Evolutionary conservation across 345 rosid species (phyloP).

Genomic region (Melastoma malabathricum): DNA sequence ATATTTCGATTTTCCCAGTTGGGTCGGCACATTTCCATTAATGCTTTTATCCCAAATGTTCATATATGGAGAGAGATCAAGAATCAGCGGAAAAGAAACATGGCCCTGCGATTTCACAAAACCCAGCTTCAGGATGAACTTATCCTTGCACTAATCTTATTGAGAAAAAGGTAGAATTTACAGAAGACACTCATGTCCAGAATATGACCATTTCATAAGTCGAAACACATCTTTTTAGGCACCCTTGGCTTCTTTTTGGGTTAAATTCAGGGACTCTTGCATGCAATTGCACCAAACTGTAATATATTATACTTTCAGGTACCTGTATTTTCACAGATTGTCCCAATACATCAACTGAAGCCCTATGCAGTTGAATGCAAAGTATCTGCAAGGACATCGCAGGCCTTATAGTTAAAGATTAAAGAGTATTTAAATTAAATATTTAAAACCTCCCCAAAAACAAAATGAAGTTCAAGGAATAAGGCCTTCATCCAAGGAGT

Average conservation of each 20-base stretch:
- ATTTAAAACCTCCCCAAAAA: not conserved
- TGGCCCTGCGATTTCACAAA: constrained; percentile 35
- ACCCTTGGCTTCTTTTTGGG: not conserved
- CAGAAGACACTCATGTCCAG: too few relatives aligned
- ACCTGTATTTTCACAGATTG: constrained; percentile 67
- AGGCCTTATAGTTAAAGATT: not conserved
- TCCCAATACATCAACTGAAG: constrained; percentile 41
- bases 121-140: not conserved
- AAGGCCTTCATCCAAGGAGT: too few relatives aligned
- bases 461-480: too few relatives aligned
- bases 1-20: constrained; percentile 17
- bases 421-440: not conserved
- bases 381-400: constrained; percentile 44
- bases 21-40: constrained; percentile 10
- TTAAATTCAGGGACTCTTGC: too few relatives aligned
- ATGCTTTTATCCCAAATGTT: constrained; percentile 15
- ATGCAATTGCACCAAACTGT: not conserved
- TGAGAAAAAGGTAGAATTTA: too few relatives aligned
- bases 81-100: constrained; percentile 36
- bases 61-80: constrained; percentile 41
- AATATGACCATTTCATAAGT: too few relatives aligned
- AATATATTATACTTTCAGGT: constrained; percentile 3
- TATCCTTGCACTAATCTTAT: too few relatives aligned
- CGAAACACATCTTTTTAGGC: not conserved
- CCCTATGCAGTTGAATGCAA: constrained; percentile 75